phyloP scores from a whole-genome alignment of 2,329 filamentous ascomycete genomes.

The Scleromitrula shiraiana region DNA sequence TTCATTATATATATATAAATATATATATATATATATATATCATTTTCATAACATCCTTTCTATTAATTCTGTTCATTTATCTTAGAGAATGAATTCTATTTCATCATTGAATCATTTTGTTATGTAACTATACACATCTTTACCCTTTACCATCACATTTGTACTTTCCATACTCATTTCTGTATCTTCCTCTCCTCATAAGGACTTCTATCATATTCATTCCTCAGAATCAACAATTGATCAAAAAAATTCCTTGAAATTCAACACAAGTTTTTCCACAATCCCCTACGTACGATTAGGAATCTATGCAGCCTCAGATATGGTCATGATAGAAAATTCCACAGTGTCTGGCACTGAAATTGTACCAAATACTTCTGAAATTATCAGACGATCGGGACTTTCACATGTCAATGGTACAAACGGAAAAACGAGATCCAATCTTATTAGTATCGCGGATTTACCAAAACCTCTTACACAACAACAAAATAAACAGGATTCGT shows the following conservation, averaged over 20 bases:
- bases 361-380: conserved; percentile 7
- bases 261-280: background rate
- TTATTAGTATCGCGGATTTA: conserved; percentile 11
- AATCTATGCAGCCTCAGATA: conserved; percentile 7
- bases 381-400: conserved; percentile 20
- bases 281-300: background rate
- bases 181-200: no score
- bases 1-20: no score
- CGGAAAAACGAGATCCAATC: conserved; percentile 6
- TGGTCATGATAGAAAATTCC: conserved; percentile 20
- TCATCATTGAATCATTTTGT: no score
- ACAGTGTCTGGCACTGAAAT: conserved; percentile 19
- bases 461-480: conserved; percentile 22
- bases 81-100: no score
- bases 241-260: background rate
- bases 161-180: no score
- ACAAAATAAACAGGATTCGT: conserved; percentile 6
- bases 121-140: no score
- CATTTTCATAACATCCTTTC: no score
- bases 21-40: no score
- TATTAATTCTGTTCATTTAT: no score
- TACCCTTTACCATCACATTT: no score
- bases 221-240: background rate
- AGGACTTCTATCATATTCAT: no score
- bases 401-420: conserved; percentile 17